Evolutionary conservation across 805 yeast species (phyloP).

Genomic region (Kuraishia borneana): DNA sequence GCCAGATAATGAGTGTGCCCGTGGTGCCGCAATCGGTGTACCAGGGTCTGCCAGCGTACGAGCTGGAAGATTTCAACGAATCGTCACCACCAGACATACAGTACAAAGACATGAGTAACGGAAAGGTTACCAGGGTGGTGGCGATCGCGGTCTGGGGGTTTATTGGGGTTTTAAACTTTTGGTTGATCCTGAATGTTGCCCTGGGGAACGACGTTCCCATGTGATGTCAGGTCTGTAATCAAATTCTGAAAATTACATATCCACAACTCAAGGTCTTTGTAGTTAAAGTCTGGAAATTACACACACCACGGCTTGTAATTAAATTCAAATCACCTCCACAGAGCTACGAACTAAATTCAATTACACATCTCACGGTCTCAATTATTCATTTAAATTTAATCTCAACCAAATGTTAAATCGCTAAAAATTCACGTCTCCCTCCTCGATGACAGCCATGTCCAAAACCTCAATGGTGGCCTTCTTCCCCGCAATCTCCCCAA

Average conservation of each 20-base stretch:
- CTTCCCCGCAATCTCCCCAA: slow-evolving; percentile 49
- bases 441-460: slow-evolving; percentile 80
- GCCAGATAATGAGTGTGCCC: slow-evolving; percentile 23
- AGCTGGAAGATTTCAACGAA: slow-evolving; percentile 3
- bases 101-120: slow-evolving; percentile 61
- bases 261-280: too few species aligned
- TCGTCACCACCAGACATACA: slow-evolving; percentile 4
- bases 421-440: too few species aligned
- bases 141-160: slow-evolving; percentile 61
- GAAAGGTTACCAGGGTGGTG: slow-evolving; percentile 35
- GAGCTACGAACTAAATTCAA: too few species aligned
- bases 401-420: too few species aligned
- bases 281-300: too few species aligned
- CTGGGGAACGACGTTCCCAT: slow-evolving; percentile 1
- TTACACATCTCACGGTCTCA: too few species aligned
- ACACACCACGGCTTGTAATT: too few species aligned
- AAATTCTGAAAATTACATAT: too few species aligned
- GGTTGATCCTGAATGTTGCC: slow-evolving; percentile 32
- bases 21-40: slow-evolving; percentile 6
- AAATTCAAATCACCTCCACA: too few species aligned
- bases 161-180: slow-evolving; percentile 61
- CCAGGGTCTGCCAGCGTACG: slow-evolving; percentile 10
- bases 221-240: too few species aligned
- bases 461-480: slow-evolving; percentile 65
- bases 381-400: too few species aligned